Evolutionary conservation across 139 green algal species (phyloP), one percentile per base, ranked within the genome.

Genomic region (Desmodesmus armatus): DNA sequence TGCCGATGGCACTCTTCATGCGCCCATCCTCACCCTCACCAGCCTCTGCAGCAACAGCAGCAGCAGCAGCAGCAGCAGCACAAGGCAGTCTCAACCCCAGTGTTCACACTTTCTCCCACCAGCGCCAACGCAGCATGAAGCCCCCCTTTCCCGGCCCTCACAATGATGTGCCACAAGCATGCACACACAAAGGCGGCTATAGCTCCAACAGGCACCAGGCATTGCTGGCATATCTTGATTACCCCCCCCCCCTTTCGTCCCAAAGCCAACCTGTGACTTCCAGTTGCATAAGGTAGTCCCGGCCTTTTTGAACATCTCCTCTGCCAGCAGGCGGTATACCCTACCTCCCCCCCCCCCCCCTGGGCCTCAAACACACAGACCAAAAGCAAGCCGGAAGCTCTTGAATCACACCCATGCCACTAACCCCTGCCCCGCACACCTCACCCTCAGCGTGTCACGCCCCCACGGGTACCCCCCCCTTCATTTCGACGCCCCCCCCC

Each of bases 1-100:
- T 99, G 87, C 97, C 97, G 69, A 99, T 99, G 80, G 97, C 96
- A 27, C 87, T 95, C 95, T 99, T 99, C 96, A 99, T 98, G 84
- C 97, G 94, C 0, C 97, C 97, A 77, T 99, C 97, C 92, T 99
- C 97, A 23, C 97, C 97, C 89, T 99, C 97, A 17, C 97, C 97
- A 53, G 96, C 96, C 90, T 98, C 92, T 91, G 87, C 67, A 69
- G 27, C 15, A 31, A 55, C 47, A 55, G 47, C 13, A 55, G 13
- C 47, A 55, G 47, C 13, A 7, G 13, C 47, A 55, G 51, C 51
- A 62, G 21, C 19, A 62, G 51, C 51, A 62, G 21, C 51, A 62
- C 51, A 2, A 17, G 21, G 51, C 51, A 2, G 51, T 62, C 21
- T 62, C 51, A 1, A 62, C 51, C n/a, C n/a, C n/a, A n/a, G n/a